Evolutionary conservation across 257 asterid genomes (phyloP), one percentile per base, ranked within the genome.

Genomic region (Nicotiana benthamiana): DNA sequence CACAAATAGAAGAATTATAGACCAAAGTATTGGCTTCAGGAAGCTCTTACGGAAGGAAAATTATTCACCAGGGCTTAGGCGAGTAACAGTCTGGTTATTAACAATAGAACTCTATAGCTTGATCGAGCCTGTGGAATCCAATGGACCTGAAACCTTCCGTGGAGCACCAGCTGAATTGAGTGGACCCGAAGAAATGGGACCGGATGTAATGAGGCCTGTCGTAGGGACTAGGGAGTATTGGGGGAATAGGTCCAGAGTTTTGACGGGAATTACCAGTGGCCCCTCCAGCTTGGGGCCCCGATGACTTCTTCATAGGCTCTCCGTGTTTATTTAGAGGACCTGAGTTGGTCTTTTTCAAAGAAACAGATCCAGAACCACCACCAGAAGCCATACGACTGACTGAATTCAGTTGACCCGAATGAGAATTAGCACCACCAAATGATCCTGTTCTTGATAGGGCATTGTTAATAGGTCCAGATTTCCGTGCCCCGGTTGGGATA

Each of bases 161-260:
- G 94, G 97, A 52, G 91, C 97, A 74, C 96, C 97, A 48, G 93
- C 86, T 63, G 97, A 88, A 79, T 88, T 94, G 18, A 94, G 83
- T 9, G 98, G 96, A 32, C 97, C 97, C 8, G 97, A 92, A 62
- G 93, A 79, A 79, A 90, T 89, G 26, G 97, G 93, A 32, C 97
- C 97, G 0, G 97, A 94, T 9, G 98, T 94, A 68, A 94, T 94
- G 86, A 94, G 97, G 18, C 98, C 98, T 1, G 98, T 94, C 20
- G 95, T 77, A 22, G 97, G n/a, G n/a, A n/a, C n/a, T n/a, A n/a
- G n/a, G 97, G 67, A 94, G 97, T 86, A 89, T 65, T 4, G 97
- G 97, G 1, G 97, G 89, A 26, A 63, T 90, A 34, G 98, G 95
- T 53, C 98, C 98, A 0, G 98, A 94, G 77, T 90, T 86, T 82